A percentile compares a stretch with the other conserved stretches of the same genome.
These are phyloP conservation scores for Brettanomyces custersianus DNA, from an alignment of 805 yeast species.

Conservation along the genomic window DNA sequence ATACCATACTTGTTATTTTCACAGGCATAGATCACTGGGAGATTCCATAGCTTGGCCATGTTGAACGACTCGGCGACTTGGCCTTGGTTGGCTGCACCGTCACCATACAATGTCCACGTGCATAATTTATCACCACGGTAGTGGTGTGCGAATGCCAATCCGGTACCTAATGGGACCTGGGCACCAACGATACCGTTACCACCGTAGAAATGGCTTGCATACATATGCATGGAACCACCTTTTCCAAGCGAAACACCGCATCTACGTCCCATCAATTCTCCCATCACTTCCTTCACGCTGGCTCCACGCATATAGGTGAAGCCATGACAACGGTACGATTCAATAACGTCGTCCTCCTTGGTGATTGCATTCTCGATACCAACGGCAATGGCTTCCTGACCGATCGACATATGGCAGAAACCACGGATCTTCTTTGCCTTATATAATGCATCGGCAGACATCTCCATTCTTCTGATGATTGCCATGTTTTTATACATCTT, in stretches of 20 bases:
- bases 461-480: conserved; percentile 91
- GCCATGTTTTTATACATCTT: conserved; percentile 97
- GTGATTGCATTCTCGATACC: conserved; percentile 95
- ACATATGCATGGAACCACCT: conserved; percentile 99
- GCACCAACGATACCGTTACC: conserved; percentile 99
- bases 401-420: conserved; percentile 96
- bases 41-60: conserved; percentile 98
- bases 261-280: conserved; percentile 95
- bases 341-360: conserved; percentile 78
- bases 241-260: conserved; percentile 94
- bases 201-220: conserved; percentile 90
- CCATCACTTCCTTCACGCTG: conserved; percentile 79
- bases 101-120: conserved; percentile 90
- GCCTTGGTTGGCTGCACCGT: conserved; percentile 99
- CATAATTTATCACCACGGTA: conserved; percentile 73
- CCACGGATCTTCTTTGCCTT: conserved; percentile 98
- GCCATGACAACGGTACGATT: conserved; percentile 98
- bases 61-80: conserved; percentile 96
- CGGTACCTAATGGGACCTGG: conserved; percentile 97
- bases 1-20: conserved; percentile 99
- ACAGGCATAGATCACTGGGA: conserved; percentile 92
- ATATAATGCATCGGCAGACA: conserved; percentile 97
- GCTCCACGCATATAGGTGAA: conserved; percentile 96
- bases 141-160: conserved; percentile 97
- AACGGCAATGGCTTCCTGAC: conserved; percentile 98